A percentile compares a stretch with the other conserved stretches of the same genome.
These are phyloP conservation scores for Bipolaris bicolor DNA, from an alignment of 2,329 filamentous ascomycete species.

Conservation along the genomic window DNA sequence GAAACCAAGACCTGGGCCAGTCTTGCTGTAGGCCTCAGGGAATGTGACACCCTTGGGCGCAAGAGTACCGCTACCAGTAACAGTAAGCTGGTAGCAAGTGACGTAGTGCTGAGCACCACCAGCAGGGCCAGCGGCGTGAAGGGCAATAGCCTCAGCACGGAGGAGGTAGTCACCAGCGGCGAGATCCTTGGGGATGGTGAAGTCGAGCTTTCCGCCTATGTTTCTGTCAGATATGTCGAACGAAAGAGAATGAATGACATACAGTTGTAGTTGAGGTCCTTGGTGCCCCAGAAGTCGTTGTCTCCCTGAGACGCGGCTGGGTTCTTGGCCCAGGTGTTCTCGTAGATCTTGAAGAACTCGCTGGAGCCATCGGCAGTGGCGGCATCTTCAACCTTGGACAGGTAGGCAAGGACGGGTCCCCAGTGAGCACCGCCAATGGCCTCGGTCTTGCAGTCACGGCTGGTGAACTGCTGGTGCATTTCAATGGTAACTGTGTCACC, in stretches of 20 bases:
- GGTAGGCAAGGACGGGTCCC: slow-evolving; percentile 62
- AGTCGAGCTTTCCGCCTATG: slow-evolving; percentile 32
- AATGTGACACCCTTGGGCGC: slow-evolving; percentile 55
- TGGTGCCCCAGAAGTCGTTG: slow-evolving; percentile 50
- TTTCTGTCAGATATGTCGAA: background rate
- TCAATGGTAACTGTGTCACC: slow-evolving; percentile 40
- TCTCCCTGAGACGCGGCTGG: slow-evolving; percentile 48
- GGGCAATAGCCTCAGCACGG: slow-evolving; percentile 55
- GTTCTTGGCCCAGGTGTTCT: slow-evolving; percentile 48
- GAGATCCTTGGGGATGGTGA: slow-evolving; percentile 49
- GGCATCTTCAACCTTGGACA: slow-evolving; percentile 50
- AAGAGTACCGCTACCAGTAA: slow-evolving; percentile 43
- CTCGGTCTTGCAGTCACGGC: slow-evolving; percentile 30
- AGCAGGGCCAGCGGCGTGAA: slow-evolving; percentile 49
- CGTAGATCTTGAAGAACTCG: slow-evolving; percentile 58
- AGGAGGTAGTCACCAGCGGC: slow-evolving; percentile 54
- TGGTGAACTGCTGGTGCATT: slow-evolving; percentile 40
- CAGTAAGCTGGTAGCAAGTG: slow-evolving; percentile 53
- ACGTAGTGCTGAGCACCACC: slow-evolving; percentile 56
- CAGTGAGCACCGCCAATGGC: slow-evolving; percentile 51
- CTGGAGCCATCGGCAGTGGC: slow-evolving; percentile 54
- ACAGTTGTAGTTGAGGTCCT: slow-evolving; percentile 52
- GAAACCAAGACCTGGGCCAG: slow-evolving; percentile 52
- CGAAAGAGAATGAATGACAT: background rate
- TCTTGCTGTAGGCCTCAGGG: slow-evolving; percentile 51